Percentiles rank a stretch among this genome's conserved stretches.
Evolutionary conservation across 768 basidiomycete species (phyloP).

Genomic region (Psilocybe cyanescens): DNA sequence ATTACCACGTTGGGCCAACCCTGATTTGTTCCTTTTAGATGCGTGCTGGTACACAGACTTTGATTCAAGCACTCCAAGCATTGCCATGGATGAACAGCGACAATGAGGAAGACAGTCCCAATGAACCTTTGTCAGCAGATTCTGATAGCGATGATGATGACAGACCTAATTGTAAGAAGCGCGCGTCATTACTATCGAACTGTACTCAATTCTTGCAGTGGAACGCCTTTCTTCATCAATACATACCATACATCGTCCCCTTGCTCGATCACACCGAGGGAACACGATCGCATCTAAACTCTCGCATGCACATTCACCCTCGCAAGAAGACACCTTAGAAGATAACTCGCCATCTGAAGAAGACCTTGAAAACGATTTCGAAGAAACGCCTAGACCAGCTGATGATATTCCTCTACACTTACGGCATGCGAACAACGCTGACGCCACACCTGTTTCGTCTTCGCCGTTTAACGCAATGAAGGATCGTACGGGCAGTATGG

Average conservation of each 20-base stretch:
- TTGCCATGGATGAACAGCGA: slow-evolving; percentile 79
- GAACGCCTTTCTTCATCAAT: slow-evolving; percentile 79
- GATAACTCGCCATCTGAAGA: slow-evolving; percentile 25
- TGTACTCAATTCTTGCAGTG: slow-evolving; percentile 29
- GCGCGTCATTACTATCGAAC: neutral
- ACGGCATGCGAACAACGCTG: neutral
- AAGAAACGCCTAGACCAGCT: slow-evolving; percentile 50
- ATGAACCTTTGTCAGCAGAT: slow-evolving; percentile 44
- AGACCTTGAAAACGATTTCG: slow-evolving; percentile 56
- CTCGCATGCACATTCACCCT: slow-evolving; percentile 19
- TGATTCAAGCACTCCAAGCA: slow-evolving; percentile 88
- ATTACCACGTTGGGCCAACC: slow-evolving; percentile 7
- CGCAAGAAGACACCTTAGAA: slow-evolving; percentile 32
- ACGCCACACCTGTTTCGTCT: slow-evolving; percentile 2
- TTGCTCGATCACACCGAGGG: slow-evolving; percentile 64
- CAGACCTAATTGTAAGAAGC: slow-evolving; percentile 36
- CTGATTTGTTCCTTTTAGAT: slow-evolving; percentile 51
- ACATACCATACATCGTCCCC: slow-evolving; percentile 83
- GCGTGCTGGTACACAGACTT: slow-evolving; percentile 85
- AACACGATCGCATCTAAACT: slow-evolving; percentile 29
- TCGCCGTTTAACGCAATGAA: slow-evolving; percentile 28
- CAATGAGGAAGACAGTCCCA: slow-evolving; percentile 64
- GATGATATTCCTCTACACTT: slow-evolving; percentile 16
- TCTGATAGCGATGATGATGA: slow-evolving; percentile 78
- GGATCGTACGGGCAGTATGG: slow-evolving; percentile 64